Percentiles rank a stretch among this genome's conserved stretches.
These are phyloP conservation scores for Sonneratia caseolaris DNA, from an alignment of 345 rosid species.

Conservation along the genomic window DNA sequence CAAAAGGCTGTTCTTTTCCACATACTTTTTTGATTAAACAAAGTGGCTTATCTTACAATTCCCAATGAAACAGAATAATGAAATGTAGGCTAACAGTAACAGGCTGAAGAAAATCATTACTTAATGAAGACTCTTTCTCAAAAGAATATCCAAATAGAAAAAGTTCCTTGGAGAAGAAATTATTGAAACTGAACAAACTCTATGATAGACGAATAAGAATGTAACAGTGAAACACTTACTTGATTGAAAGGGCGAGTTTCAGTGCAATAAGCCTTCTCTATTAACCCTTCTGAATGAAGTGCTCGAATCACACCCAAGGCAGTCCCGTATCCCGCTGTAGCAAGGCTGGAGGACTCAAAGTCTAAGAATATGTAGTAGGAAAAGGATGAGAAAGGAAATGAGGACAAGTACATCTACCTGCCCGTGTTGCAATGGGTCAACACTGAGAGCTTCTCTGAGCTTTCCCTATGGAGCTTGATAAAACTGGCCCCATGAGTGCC, in stretches of 20 bases:
- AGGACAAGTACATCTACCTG: slow-evolving; percentile 31
- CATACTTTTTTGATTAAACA: background rate
- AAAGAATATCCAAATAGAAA: background rate
- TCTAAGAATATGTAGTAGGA: background rate
- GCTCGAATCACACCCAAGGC: slow-evolving; percentile 91
- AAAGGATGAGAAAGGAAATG: background rate
- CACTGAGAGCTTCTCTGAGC: slow-evolving; percentile 40
- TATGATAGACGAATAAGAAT: background rate
- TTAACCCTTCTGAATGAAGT: slow-evolving; percentile 52
- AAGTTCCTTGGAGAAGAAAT: background rate
- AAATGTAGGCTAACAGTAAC: background rate
- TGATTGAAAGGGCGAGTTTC: slow-evolving; percentile 99
- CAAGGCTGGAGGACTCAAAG: slow-evolving; percentile 46
- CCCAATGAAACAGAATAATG: background rate
- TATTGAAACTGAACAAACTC: background rate
- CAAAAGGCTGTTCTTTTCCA: background rate
- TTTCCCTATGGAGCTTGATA: slow-evolving; percentile 34
- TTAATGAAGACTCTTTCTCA: background rate
- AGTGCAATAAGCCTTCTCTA: slow-evolving; percentile 86
- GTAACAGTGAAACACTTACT: slow-evolving; percentile 26
- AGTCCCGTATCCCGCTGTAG: slow-evolving; percentile 98
- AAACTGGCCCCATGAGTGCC: slow-evolving; percentile 62
- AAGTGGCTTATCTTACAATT: background rate
- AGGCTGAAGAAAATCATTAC: background rate
- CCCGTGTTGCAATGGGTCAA: slow-evolving; percentile 98